Conservation (phyloP, 148 eudicot genomes). For the Rhododendron vialii region DNA sequence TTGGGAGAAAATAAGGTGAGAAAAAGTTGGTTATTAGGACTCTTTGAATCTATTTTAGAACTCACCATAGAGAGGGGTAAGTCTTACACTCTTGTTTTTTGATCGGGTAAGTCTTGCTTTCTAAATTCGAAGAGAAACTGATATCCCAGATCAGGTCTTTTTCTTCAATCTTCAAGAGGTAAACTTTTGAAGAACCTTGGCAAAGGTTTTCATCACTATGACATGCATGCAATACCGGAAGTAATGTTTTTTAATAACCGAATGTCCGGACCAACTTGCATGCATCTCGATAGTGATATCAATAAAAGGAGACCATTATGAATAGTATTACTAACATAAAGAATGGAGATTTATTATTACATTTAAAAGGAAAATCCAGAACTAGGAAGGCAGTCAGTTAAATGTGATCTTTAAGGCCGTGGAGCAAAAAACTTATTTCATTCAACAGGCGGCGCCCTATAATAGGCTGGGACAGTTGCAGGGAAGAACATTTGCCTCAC, state of each 20-base stretch:
- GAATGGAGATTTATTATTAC: background rate
- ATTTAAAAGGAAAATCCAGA: background rate
- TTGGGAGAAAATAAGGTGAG: too few species aligned
- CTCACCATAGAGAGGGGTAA: too few species aligned
- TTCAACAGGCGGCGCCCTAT: constrained; percentile 42
- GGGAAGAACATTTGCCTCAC: constrained; percentile 90
- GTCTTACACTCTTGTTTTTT: too few species aligned
- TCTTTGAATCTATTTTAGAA: too few species aligned
- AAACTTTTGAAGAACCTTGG: background rate
- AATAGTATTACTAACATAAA: background rate
- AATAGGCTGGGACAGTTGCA: constrained; percentile 63
- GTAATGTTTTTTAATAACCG: too few species aligned
- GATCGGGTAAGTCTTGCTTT: too few species aligned
- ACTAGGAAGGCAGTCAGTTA: background rate
- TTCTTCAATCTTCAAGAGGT: background rate
- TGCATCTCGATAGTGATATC: background rate
- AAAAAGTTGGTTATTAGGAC: too few species aligned
- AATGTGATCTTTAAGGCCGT: background rate
- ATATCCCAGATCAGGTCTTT: too few species aligned
- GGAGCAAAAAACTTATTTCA: constrained; percentile 17
- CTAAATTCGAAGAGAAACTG: too few species aligned
- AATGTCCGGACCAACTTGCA: background rate
- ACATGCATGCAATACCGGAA: background rate
- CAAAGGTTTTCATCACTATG: background rate
- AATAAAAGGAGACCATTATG: background rate